A percentile compares a stretch with the other conserved stretches of the same genome.
These are phyloP conservation scores for Simplicillium sp. DNA, from an alignment of 2,329 filamentous ascomycete species.

Conservation along the genomic window DNA sequence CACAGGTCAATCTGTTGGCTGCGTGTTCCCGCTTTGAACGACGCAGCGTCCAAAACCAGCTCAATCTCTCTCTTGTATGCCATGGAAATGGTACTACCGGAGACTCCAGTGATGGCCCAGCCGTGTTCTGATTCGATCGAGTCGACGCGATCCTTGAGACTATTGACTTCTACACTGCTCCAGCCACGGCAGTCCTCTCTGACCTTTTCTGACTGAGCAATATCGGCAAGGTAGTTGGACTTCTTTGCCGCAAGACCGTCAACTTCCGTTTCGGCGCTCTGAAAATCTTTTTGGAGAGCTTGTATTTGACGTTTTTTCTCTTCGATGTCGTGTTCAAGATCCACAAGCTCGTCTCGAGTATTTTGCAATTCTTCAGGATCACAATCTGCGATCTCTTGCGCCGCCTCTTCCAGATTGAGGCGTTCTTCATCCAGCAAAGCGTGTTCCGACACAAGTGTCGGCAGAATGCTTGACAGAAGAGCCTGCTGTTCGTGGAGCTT, in stretches of 20 bases:
- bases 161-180: slow-evolving; percentile 70
- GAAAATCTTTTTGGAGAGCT: slow-evolving; percentile 55
- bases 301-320: slow-evolving; percentile 59
- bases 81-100: slow-evolving; percentile 58
- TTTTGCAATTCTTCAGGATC: slow-evolving; percentile 70
- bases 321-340: slow-evolving; percentile 58
- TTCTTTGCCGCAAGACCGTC: slow-evolving; percentile 57
- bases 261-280: slow-evolving; percentile 57
- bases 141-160: slow-evolving; percentile 49
- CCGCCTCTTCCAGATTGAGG: slow-evolving; percentile 59
- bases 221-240: slow-evolving; percentile 60
- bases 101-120: slow-evolving; percentile 62
- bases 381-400: slow-evolving; percentile 66
- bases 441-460: slow-evolving; percentile 51
- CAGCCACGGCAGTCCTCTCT: slow-evolving; percentile 85
- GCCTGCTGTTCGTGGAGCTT: slow-evolving; percentile 58
- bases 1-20: slow-evolving; percentile 57
- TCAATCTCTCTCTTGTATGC: slow-evolving; percentile 64
- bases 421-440: slow-evolving; percentile 54
- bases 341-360: slow-evolving; percentile 58
- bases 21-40: slow-evolving; percentile 40
- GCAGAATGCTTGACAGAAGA: slow-evolving; percentile 58
- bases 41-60: slow-evolving; percentile 58
- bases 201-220: slow-evolving; percentile 71
- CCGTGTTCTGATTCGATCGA: slow-evolving; percentile 56